Evolutionary conservation across 345 rosid species (phyloP).

Genomic region (Citrus inodora): DNA sequence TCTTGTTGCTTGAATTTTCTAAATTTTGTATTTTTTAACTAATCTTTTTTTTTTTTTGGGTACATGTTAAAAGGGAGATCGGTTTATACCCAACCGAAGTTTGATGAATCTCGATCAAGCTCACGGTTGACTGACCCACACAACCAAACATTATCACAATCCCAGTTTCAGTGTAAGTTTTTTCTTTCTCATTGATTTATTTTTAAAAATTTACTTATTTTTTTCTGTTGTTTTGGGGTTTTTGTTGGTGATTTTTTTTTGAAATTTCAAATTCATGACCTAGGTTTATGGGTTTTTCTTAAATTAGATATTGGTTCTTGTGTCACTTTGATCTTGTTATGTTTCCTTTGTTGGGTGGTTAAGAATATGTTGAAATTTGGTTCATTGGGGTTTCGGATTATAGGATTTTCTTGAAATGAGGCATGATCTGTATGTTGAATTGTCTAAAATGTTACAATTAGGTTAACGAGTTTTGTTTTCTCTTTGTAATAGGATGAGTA

Average conservation of each 20-base stretch:
- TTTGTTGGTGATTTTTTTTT: not conserved
- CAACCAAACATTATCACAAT: constrained; percentile 7
- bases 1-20: not conserved
- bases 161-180: constrained; percentile 26
- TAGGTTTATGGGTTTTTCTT: not conserved
- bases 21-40: not conserved
- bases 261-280: not conserved
- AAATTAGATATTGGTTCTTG: not conserved
- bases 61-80: constrained; percentile 34
- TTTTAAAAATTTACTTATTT: no score
- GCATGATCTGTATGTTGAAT: not conserved
- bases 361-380: not conserved
- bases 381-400: not conserved
- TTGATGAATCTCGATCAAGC: constrained; percentile 64
- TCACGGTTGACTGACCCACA: constrained; percentile 38
- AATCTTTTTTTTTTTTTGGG: not conserved
- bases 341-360: not conserved
- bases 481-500: constrained; percentile 30
- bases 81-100: constrained; percentile 49
- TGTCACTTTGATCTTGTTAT: not conserved
- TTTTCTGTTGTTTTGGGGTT: no score
- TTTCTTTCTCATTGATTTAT: not conserved
- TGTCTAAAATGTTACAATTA: not conserved
- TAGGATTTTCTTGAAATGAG: not conserved
- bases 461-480: not conserved